Evolutionary conservation across 2,329 filamentous ascomycete genomes (phyloP).

Genomic region (Myotisia sp.): DNA sequence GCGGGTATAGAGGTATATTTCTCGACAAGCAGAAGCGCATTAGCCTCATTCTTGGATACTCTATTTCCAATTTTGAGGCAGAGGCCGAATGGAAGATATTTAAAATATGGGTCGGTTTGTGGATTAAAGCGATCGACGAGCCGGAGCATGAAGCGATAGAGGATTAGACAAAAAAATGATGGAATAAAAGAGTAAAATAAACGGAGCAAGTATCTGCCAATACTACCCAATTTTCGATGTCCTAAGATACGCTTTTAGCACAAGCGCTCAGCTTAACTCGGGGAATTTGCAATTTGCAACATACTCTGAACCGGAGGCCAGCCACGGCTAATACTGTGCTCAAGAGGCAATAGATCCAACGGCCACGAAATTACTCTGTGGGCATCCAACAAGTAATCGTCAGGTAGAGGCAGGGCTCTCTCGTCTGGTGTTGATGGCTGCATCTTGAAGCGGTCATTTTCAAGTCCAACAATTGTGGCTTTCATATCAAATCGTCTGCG

Average conservation of each 20-base stretch:
- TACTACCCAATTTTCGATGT: not conserved
- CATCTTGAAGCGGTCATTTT: conserved; percentile 3
- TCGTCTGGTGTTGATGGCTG: conserved; percentile 8
- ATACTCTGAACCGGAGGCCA: conserved; percentile 3
- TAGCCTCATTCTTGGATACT: conserved; percentile 9
- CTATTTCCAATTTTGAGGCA: conserved; percentile 8
- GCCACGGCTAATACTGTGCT: conserved; percentile 4
- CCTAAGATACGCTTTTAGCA: not conserved
- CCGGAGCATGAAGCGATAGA: conserved; percentile 5
- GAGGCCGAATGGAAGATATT: conserved; percentile 10
- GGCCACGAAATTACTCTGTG: conserved; percentile 6
- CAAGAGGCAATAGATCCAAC: conserved; percentile 4
- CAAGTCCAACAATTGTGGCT: conserved; percentile 1
- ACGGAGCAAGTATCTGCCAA: conserved; percentile 4
- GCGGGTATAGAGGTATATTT: conserved; percentile 9
- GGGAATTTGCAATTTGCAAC: too few relatives aligned
- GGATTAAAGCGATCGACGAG: conserved; percentile 3
- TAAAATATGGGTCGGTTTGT: conserved; percentile 1
- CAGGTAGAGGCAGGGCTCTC: conserved; percentile 8
- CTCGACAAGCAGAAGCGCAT: conserved; percentile 10
- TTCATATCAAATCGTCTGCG: not conserved
- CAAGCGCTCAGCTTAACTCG: not conserved
- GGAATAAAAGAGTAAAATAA: conserved; percentile 6
- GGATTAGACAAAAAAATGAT: conserved; percentile 1
- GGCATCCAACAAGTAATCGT: conserved; percentile 6